Evolutionary conservation across 140 eudicot genomes (phyloP), one percentile per base, ranked within the genome.

Genomic region (Ambrosia hybrid): DNA sequence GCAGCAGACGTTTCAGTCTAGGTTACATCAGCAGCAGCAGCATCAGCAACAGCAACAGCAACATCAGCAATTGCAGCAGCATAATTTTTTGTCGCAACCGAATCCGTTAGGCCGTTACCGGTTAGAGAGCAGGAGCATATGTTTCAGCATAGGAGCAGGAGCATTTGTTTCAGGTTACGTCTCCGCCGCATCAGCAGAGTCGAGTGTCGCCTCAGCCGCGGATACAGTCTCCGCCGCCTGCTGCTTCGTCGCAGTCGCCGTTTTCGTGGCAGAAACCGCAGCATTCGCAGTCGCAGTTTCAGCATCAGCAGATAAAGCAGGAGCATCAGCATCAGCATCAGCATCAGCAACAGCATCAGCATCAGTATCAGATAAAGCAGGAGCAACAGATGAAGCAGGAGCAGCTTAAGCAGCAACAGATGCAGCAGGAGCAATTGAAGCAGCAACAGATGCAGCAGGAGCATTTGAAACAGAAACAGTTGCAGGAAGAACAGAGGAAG

Each of bases 21-120:
- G 81, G 76, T 37, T 72, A 46, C 81, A 58, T 30, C 82, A 60
- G 46, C 57, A 57, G 11, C 68, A 76, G 34, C 71, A 41, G 21
- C 66, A 71, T 13, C 70, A n/a, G 9, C 73, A 48, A 6, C 83
- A 78, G 14, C 75, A 30, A 30, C 34, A 21, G 26, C 26, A 30
- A 30, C 34, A 43, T 30, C 81, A 75, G 43, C 76, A 45, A 3
- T 78, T 59, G 51, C 86, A 73, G 14, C 78, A 61, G 41, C 80
- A 75, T 52, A 78, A 64, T 49, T 78, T 73, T 62, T 56, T 67
- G 10, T 61, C 80, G 1, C 81, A 73, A 51, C 60, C 76, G 15
- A 77, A 52, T 55, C 70, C 73, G 12, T 33, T 6, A 57, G 83
- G 71, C 76, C 73, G 17, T 12, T 41, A 51, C 72, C 73, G 51